These are phyloP conservation scores for Citrus glauca DNA, from an alignment of 345 rosid species.

Conservation along the genomic window DNA sequence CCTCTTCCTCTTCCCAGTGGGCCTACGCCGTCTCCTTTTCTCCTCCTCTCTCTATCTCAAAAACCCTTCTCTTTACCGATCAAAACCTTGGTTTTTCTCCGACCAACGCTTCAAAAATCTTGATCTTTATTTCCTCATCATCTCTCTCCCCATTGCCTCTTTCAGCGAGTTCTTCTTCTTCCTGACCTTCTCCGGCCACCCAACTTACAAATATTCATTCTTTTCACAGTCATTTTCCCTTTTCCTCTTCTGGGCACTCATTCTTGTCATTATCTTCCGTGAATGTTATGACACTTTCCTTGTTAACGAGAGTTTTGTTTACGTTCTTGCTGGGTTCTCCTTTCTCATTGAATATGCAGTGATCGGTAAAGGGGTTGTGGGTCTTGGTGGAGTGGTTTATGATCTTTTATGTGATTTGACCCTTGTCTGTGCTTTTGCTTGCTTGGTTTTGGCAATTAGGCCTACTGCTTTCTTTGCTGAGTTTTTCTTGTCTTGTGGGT, in stretches of 20 bases:
- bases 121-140: slow-evolving; percentile 42
- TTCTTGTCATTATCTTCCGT: slow-evolving; percentile 30
- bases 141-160: slow-evolving; percentile 54
- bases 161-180: slow-evolving; percentile 45
- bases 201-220: slow-evolving; percentile 48
- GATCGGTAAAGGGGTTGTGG: slow-evolving; percentile 39
- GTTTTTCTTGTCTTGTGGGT: slow-evolving; percentile 37
- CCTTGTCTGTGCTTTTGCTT: slow-evolving; percentile 42
- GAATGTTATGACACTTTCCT: slow-evolving; percentile 25
- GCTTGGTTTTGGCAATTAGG: slow-evolving; percentile 45
- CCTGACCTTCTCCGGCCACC: slow-evolving; percentile 36
- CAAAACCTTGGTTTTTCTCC: slow-evolving; percentile 50
- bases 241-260: slow-evolving; percentile 42
- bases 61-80: slow-evolving; percentile 48
- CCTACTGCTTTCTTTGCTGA: slow-evolving; percentile 50
- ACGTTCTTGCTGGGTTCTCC: slow-evolving; percentile 26
- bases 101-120: slow-evolving; percentile 41
- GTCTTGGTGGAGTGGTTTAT: slow-evolving; percentile 33
- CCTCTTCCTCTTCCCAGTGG: slow-evolving; percentile 43
- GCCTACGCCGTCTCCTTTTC: slow-evolving; percentile 46
- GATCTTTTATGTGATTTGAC: slow-evolving; percentile 36
- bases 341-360: slow-evolving; percentile 41
- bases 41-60: slow-evolving; percentile 54
- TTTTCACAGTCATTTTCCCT: slow-evolving; percentile 36
- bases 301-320: slow-evolving; percentile 31